Evolutionary conservation across 441 rosid genomes (phyloP).

Genomic region (Viola pubescens): DNA sequence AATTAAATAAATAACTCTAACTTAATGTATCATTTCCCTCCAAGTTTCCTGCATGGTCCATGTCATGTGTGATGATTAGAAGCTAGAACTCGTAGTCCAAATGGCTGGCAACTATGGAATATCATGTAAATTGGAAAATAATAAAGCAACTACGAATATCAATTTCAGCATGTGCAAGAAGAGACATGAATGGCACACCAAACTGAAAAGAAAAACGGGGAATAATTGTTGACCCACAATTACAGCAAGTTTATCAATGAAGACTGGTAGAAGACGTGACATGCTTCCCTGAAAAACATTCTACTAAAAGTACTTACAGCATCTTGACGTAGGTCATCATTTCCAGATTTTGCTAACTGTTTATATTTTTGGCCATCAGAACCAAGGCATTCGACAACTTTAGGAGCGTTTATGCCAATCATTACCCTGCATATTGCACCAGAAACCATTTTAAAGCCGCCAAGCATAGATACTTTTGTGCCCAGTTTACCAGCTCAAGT

Average conservation of each 20-base stretch:
- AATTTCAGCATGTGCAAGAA: not conserved
- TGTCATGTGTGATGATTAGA: too few species aligned
- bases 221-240: too few species aligned
- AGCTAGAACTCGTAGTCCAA: too few species aligned
- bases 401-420: slow-evolving; percentile 97
- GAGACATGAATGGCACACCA: not conserved
- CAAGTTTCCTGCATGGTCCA: too few species aligned
- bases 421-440: slow-evolving; percentile 54
- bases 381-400: slow-evolving; percentile 90
- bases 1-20: too few species aligned
- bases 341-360: slow-evolving; percentile 97
- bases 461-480: slow-evolving; percentile 13
- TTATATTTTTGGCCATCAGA: slow-evolving; percentile 89
- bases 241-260: not conserved
- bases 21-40: too few species aligned
- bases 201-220: too few species aligned
- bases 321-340: slow-evolving; percentile 99
- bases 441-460: slow-evolving; percentile 16
- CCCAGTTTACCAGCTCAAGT: not conserved
- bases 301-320: slow-evolving; percentile 52
- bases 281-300: not conserved
- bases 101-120: too few species aligned
- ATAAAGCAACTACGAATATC: not conserved
- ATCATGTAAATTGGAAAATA: not conserved
- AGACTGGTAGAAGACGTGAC: not conserved